Conservation (phyloP, 768 basidiomycete species). For the Lyophyllum shimeji region DNA sequence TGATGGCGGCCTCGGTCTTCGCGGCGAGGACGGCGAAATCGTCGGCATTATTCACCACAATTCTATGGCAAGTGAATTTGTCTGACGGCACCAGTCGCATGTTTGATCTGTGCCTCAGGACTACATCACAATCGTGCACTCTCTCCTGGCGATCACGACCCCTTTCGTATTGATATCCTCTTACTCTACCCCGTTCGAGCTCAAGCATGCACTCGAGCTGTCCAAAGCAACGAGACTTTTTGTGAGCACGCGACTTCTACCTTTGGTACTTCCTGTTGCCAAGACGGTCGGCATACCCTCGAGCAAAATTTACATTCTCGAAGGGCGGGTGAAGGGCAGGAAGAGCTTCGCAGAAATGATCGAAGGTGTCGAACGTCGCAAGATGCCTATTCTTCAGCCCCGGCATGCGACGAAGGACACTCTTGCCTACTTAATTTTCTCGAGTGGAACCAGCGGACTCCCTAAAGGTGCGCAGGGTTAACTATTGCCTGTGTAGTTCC, state of each 20-base stretch:
- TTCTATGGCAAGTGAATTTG: conserved; percentile 48
- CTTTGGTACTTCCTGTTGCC: conserved; percentile 38
- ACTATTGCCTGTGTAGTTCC: background rate
- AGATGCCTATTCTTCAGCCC: background rate
- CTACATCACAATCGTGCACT: conserved; percentile 48
- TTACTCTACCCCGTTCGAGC: conserved; percentile 56
- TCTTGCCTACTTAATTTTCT: conserved; percentile 22
- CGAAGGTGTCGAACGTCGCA: conserved; percentile 24
- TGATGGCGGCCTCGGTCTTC: conserved; percentile 58
- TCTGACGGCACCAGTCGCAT: background rate
- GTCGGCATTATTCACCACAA: conserved; percentile 74
- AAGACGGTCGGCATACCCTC: conserved; percentile 33
- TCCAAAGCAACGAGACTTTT: conserved; percentile 54
- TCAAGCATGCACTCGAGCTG: conserved; percentile 47
- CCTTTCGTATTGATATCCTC: conserved; percentile 56
- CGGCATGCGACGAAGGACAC: conserved; percentile 18
- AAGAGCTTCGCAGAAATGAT: conserved; percentile 44
- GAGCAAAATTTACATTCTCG: conserved; percentile 47
- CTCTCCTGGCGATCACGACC: conserved; percentile 45
- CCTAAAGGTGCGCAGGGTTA: conserved; percentile 19
- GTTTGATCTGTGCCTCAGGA: conserved; percentile 38
- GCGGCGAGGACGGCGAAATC: conserved; percentile 47
- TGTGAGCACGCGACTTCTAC: conserved; percentile 45
- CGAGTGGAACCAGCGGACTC: conserved; percentile 24
- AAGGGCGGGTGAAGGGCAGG: conserved; percentile 38